A percentile compares a stretch with the other conserved stretches of the same genome.
Conservation (phyloP, 257 asterid genomes). For the Dorcoceras hygrometricum region DNA sequence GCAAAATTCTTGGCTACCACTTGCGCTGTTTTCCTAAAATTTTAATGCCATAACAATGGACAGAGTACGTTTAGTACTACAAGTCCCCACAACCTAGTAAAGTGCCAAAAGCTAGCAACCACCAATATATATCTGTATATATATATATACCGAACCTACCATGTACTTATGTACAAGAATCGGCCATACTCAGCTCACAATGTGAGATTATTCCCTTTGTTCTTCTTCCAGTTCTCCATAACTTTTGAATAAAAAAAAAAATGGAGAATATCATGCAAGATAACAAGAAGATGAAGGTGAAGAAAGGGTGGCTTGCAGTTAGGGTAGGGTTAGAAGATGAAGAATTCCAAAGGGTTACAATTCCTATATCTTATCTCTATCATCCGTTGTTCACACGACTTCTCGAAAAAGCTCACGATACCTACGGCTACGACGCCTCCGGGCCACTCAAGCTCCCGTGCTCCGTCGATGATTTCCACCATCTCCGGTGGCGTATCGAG, state of each 20-base stretch:
- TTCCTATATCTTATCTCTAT: conserved; percentile 40
- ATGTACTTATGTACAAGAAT: background rate
- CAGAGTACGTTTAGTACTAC: background rate
- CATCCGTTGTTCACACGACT: conserved; percentile 36
- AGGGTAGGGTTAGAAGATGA: conserved; percentile 32
- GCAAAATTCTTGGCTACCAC: background rate
- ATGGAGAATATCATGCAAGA: conserved; percentile 15
- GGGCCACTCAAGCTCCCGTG: conserved; percentile 44
- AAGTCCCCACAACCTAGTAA: background rate
- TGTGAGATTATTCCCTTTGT: background rate
- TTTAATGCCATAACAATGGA: background rate
- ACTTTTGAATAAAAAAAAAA: background rate
- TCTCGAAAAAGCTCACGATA: conserved; percentile 43
- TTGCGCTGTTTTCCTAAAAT: background rate
- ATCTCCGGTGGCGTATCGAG: conserved; percentile 44
- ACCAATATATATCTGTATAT: background rate
- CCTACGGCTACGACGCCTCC: conserved; percentile 36
- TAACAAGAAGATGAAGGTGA: conserved; percentile 33
- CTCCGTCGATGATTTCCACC: conserved; percentile 43
- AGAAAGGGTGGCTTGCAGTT: conserved; percentile 32
- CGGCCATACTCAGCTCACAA: background rate
- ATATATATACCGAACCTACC: background rate
- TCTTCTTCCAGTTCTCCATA: background rate
- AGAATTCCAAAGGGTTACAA: conserved; percentile 29
- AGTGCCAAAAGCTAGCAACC: background rate